These are phyloP conservation scores for Conoideocrella luteorostrata DNA, from an alignment of 2,329 filamentous ascomycete genomes.

Conservation along the genomic window DNA sequence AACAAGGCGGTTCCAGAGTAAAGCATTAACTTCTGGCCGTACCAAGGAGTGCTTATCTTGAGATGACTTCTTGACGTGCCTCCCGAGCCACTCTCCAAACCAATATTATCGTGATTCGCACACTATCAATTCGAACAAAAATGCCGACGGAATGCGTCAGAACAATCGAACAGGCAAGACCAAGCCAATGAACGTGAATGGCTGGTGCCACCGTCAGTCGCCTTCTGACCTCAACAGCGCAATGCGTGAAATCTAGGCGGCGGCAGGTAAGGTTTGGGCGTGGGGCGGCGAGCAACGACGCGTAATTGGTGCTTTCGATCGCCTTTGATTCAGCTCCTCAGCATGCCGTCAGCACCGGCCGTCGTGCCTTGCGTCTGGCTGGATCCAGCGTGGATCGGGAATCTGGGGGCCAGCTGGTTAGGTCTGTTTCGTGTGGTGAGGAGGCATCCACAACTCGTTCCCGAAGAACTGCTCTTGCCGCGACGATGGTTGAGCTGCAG, in stretches of 20 bases:
- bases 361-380: slow-evolving; percentile 1
- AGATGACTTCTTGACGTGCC: background rate
- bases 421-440: background rate
- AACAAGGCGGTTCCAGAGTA: background rate
- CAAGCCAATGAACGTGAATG: too few relatives aligned
- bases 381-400: background rate
- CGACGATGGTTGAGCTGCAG: slow-evolving; percentile 2
- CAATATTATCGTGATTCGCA: too few relatives aligned
- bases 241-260: too few relatives aligned
- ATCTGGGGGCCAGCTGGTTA: background rate
- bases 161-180: background rate
- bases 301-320: slow-evolving; percentile 2
- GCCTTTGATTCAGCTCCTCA: background rate
- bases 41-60: background rate
- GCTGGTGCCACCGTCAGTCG: background rate
- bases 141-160: too few relatives aligned
- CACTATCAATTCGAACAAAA: too few relatives aligned
- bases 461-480: background rate
- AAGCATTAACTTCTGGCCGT: background rate
- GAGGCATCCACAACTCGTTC: background rate
- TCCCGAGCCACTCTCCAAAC: background rate
- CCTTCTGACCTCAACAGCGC: background rate
- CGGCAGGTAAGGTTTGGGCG: too few relatives aligned
- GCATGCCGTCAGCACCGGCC: background rate
- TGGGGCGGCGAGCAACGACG: background rate